Evolutionary conservation across 1,139 yeast genomes (phyloP).

Genomic region (Nakaseomyces uthaithaninus): DNA sequence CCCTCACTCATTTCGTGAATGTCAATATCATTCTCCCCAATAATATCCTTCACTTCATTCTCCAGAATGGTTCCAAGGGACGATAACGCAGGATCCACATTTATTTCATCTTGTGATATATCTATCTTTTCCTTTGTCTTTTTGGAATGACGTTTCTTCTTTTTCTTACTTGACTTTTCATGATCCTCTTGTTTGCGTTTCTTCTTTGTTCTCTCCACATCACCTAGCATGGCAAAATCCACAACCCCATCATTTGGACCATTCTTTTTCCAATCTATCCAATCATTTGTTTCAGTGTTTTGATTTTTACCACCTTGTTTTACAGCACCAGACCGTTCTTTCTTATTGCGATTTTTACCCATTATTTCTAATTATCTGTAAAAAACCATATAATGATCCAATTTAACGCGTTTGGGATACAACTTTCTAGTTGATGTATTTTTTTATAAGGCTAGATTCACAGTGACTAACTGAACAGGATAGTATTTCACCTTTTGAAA

Average conservation of each 20-base stretch:
- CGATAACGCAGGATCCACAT: constrained; percentile 2
- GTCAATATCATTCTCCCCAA: too few relatives aligned
- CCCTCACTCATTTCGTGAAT: too few relatives aligned
- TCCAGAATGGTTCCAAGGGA: background rate
- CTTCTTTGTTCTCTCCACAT: constrained; percentile 17
- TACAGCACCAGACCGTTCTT: constrained; percentile 19
- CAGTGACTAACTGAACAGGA: too few relatives aligned
- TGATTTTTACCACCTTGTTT: constrained; percentile 11
- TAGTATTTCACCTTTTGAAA: too few relatives aligned
- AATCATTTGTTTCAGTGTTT: constrained; percentile 15
- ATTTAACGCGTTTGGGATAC: too few relatives aligned
- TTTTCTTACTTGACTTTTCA: background rate
- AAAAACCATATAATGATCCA: background rate
- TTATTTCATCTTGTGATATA: background rate
- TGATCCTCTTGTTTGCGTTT: constrained; percentile 1
- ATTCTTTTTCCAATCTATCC: background rate
- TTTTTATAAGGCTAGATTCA: too few relatives aligned
- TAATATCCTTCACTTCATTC: background rate
- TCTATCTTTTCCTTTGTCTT: constrained; percentile 4
- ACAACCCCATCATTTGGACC: constrained; percentile 16
- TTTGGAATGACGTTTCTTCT: constrained; percentile 3
- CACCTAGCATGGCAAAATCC: constrained; percentile 31
- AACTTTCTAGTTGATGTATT: too few relatives aligned
- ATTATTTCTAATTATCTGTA: background rate
- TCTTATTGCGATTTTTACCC: background rate